Conservation (phyloP, 345 rosid species). For the Brassica nigra region DNA sequence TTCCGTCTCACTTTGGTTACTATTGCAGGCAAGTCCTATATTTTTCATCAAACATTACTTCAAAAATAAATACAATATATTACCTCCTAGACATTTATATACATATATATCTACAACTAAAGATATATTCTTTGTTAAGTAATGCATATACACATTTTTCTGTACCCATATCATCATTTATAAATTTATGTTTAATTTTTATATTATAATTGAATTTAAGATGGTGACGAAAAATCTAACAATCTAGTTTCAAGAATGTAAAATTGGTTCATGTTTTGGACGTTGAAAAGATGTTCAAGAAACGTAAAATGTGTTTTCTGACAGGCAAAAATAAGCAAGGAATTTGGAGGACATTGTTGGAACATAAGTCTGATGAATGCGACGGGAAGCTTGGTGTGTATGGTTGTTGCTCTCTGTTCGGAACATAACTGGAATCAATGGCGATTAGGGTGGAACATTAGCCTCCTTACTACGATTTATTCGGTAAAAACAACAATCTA, state of each 20-base stretch:
- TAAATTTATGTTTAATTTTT: neutral
- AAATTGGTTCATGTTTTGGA: neutral
- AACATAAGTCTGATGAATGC: constrained; percentile 35
- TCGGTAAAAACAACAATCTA: constrained; percentile 21
- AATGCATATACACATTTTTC: neutral
- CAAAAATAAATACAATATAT: neutral
- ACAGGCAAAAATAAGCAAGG: constrained; percentile 36
- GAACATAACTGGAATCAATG: constrained; percentile 30
- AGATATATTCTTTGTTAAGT: neutral
- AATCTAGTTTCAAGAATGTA: neutral
- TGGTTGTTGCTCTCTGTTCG: constrained; percentile 29
- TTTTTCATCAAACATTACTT: neutral
- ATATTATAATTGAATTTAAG: neutral
- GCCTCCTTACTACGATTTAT: constrained; percentile 26
- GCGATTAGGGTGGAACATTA: constrained; percentile 39
- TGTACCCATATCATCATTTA: neutral
- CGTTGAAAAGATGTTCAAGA: constrained; percentile 1
- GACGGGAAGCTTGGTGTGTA: constrained; percentile 26
- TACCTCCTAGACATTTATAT: neutral
- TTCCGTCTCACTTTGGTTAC: constrained; percentile 40
- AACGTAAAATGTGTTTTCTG: neutral
- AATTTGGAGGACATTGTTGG: constrained; percentile 34
- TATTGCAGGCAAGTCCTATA: constrained; percentile 39
- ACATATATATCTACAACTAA: neutral
- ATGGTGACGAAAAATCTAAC: neutral